phyloP scores from a whole-genome alignment of 192 early-diverging fungal genomes.

The Entomortierella parvispora region DNA sequence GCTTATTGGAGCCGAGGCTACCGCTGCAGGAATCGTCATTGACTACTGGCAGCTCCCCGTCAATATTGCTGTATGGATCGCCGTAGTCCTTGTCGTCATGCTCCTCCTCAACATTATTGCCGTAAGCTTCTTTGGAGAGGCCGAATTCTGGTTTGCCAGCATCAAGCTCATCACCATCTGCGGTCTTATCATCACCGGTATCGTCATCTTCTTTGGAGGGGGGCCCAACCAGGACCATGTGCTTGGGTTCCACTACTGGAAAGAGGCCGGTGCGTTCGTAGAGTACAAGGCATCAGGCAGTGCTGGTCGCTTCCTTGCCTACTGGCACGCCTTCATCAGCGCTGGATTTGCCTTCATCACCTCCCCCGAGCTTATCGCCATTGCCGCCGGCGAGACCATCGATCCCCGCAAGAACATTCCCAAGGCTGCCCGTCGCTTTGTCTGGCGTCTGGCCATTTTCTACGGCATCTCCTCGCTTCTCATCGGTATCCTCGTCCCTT shows the following conservation, averaged over 20 bases:
- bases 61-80: constrained; percentile 58
- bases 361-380: constrained; percentile 66
- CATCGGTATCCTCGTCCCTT: constrained; percentile 67
- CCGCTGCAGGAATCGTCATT: constrained; percentile 31
- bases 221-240: constrained; percentile 65
- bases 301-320: constrained; percentile 64
- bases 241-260: constrained; percentile 49
- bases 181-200: constrained; percentile 48
- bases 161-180: constrained; percentile 59
- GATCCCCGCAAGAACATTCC: constrained; percentile 67
- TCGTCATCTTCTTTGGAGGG: constrained; percentile 63
- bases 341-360: constrained; percentile 44
- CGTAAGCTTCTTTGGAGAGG: constrained; percentile 65
- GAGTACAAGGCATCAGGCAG: constrained; percentile 52
- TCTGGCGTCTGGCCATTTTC: constrained; percentile 69
- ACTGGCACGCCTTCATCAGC: constrained; percentile 52
- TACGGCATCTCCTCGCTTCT: constrained; percentile 66
- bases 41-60: constrained; percentile 31
- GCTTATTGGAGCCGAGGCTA: constrained; percentile 47
- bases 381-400: constrained; percentile 70
- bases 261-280: constrained; percentile 31
- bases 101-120: constrained; percentile 58
- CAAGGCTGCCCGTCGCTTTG: constrained; percentile 54
- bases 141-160: constrained; percentile 70
- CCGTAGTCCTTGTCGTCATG: constrained; percentile 51